Conservation (phyloP, 2,329 filamentous ascomycete genomes). For the Coniochaeta ligniaria region DNA sequence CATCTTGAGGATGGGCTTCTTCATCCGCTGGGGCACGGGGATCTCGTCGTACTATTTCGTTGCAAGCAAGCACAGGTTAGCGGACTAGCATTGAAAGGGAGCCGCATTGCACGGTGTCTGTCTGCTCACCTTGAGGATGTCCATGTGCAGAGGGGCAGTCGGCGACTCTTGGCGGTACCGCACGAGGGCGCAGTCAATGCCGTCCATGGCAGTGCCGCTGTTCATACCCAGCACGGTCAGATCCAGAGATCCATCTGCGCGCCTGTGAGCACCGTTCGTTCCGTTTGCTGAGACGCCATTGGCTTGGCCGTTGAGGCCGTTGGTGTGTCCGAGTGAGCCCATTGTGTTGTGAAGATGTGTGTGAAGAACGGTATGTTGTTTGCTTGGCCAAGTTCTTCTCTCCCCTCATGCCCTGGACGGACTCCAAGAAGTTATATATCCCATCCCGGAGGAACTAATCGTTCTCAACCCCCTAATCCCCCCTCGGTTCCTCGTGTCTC, state of each 20-base stretch:
- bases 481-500: neutral
- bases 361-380: too few relatives aligned
- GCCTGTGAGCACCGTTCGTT: neutral
- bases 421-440: neutral
- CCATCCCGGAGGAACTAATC: neutral
- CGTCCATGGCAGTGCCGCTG: neutral
- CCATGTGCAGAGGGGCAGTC: neutral
- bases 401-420: neutral
- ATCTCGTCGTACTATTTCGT: neutral
- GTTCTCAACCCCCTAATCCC: neutral
- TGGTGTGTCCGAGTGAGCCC: neutral
- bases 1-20: neutral
- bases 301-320: neutral
- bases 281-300: neutral
- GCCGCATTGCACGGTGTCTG: too few relatives aligned
- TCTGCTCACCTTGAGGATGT: neutral
- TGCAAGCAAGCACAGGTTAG: neutral
- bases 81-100: too few relatives aligned
- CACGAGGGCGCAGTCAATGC: neutral
- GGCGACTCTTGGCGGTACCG: neutral
- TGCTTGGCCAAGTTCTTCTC: neutral
- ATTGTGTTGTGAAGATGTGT: neutral
- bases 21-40: neutral
- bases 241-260: neutral
- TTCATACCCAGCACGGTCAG: neutral